Evolutionary conservation across 257 asterid genomes (phyloP), one percentile per base, ranked within the genome.

Genomic region (Salvia hispanica): DNA sequence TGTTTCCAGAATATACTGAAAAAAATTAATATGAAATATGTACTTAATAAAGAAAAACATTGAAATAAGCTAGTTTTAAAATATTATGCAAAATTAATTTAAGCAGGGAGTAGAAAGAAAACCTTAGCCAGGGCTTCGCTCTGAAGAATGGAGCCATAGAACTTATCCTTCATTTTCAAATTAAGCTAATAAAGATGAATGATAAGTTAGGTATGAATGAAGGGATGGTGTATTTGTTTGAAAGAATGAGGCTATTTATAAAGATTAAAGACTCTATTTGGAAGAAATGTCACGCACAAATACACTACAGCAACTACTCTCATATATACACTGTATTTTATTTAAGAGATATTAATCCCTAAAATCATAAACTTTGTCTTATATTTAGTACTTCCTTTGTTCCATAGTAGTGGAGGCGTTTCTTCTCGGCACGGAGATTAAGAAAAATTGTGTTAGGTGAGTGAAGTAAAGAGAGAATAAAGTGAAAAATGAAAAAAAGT

Each of bases 61-160:
- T 7, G 9, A 2, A 8, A 40, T 2, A 7, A 40, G 31, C 2
- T 25, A 6, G 12, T 40, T 7, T 25, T 25, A 0, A 8, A 40
- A 8, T 40, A 40, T 7, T 8, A 25, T 25, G 31, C 31, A 25
- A 25, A 25, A 25, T 25, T 25, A 7, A 40, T 7, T 39, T 40
- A 48, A 48, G 55, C 4, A 4, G 40, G 28, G 43, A 12, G 61
- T 9, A 56, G 31, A 25, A 25, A 25, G 31, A 25, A 28, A 43
- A 84, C 91, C 84, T 82, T 72, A 9, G 71, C 40, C 64, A 82
- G 88, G 3, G 78, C 82, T 12, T 81, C 81, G 70, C 86, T 84
- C 58, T 79, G 85, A 8, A 84, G 78, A 66, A 84, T 75, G 57
- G 79, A 61, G 66, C 73, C 72, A 31, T 7, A 73, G 67, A 58